Evolutionary conservation across 2,329 filamentous ascomycete genomes (phyloP).

Genomic region (Fusarium neocosmosporiellum): DNA sequence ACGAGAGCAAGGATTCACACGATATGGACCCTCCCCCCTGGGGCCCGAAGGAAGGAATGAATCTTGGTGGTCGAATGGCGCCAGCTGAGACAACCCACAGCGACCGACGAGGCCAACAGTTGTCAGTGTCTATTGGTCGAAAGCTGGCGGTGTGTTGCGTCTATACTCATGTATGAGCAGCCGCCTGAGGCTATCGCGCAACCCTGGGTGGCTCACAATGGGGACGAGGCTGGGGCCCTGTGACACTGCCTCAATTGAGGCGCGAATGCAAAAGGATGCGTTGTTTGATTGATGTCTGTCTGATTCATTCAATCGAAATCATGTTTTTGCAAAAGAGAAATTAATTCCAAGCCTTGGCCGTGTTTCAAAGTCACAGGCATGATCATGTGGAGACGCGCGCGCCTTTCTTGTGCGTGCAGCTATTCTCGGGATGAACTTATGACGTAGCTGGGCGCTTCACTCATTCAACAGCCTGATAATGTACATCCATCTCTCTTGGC

Average conservation of each 20-base stretch:
- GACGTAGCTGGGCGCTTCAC: conserved; percentile 8
- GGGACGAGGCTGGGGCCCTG: conserved; percentile 1
- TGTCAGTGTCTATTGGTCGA: not conserved
- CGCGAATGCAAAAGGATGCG: not conserved
- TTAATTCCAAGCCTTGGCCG: not conserved
- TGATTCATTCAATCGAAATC: not conserved
- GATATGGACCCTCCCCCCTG: not conserved
- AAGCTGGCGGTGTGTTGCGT: not conserved
- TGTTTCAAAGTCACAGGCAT: conserved; percentile 16
- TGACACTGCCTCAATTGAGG: conserved; percentile 9
- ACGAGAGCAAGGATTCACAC: conserved; percentile 5
- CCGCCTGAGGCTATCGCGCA: not conserved
- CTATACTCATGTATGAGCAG: not conserved
- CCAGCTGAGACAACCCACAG: conserved; percentile 4
- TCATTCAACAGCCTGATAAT: not conserved
- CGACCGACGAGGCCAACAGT: not conserved
- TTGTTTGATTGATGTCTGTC: not conserved
- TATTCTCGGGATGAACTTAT: conserved; percentile 7
- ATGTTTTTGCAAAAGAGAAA: not conserved
- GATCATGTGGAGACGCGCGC: conserved; percentile 14
- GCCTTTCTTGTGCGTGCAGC: not conserved
- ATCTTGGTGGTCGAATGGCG: not conserved
- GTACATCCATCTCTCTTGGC: not conserved
- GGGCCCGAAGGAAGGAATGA: not conserved
- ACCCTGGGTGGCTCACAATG: not conserved